These are phyloP conservation scores for Zasmidium angulare DNA, from an alignment of 2,329 filamentous ascomycete genomes.

Conservation along the genomic window DNA sequence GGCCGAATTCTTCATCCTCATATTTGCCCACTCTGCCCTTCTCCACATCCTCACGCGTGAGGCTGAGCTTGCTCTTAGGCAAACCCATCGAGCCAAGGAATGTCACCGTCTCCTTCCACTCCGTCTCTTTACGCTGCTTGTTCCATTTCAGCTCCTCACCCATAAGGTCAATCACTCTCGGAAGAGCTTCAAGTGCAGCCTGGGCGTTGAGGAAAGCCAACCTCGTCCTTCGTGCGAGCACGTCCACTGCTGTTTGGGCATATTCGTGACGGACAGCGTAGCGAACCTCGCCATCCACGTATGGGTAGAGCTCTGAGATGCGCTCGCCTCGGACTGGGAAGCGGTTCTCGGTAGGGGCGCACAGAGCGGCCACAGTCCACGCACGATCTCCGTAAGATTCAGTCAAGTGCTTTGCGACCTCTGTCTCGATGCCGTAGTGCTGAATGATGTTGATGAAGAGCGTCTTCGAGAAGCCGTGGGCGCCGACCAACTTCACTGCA, in stretches of 20 bases:
- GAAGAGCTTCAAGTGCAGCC: conserved; percentile 81
- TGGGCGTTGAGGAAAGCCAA: conserved; percentile 90
- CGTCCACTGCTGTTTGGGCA: conserved; percentile 85
- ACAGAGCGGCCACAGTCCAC: conserved; percentile 84
- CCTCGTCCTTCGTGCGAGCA: conserved; percentile 79
- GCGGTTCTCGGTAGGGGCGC: conserved; percentile 70
- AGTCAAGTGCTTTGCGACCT: conserved; percentile 85
- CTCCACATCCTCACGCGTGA: conserved; percentile 61
- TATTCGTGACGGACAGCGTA: conserved; percentile 89
- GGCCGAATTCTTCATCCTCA: conserved; percentile 48
- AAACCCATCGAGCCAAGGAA: conserved; percentile 65
- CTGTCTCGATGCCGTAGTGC: conserved; percentile 87
- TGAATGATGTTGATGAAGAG: conserved; percentile 95
- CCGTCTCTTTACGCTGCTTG: conserved; percentile 66
- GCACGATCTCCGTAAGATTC: conserved; percentile 88
- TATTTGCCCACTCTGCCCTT: conserved; percentile 52
- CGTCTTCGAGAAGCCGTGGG: conserved; percentile 84
- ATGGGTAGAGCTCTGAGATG: conserved; percentile 79
- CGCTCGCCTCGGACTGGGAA: conserved; percentile 82
- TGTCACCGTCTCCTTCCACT: conserved; percentile 71
- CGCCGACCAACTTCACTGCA: conserved; percentile 75
- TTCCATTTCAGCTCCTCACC: conserved; percentile 79
- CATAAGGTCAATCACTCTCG: conserved; percentile 87
- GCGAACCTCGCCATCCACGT: conserved; percentile 86
- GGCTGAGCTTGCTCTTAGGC: conserved; percentile 54